Base-by-base conservation (phyloP, 1,139 yeast species). In the Protomyces lactucae-debilis region DNA sequence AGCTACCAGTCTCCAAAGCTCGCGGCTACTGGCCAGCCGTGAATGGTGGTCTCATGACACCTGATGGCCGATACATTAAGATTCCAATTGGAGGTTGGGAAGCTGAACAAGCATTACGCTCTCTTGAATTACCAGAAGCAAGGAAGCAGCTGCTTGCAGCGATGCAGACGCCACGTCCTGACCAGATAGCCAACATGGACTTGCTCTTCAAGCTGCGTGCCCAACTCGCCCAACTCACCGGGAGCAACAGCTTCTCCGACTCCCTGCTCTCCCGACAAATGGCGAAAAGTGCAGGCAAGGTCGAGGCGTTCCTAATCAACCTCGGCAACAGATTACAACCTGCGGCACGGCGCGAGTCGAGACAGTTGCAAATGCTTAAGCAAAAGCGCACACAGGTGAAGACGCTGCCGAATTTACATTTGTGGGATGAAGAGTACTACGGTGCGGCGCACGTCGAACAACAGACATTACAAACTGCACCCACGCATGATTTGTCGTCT, bases 361-460 rank as follows among this genome's bases (percentile, higher is more conserved):
- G 76, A 59, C 70, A 74, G 10, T 75, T 85, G 43, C 78, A 79
- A 46, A 72, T 74, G 18, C 69, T 75, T 64, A 82, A 81, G 68
- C 73, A 75, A 35, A 73, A 72, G 9, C 69, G 69, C 14, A 67
- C 70, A 54, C 72, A 69, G 57, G 67, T 75, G 16, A 72, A 72
- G 60, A 65, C 56, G 12, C 67, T 69, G 39, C 57, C 61, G 0
- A 67, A 57, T 28, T 65, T 90, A 45, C 83, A 85, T 68, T 96
- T 96, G 1, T 93, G 99, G 99, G 99, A 93, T 74, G 80, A 96
- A 66, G 97, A 91, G 69, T 92, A 82, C 73, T 80, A 86, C 66
- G 74, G 83, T 2, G 73, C 83, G 14, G 71, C 76, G 64, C 75
- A 75, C 57, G 76, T 71, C 65, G 73, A 68, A 68, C 71, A 8